These are phyloP conservation scores for Corchorus capsularis DNA, from an alignment of 345 rosid genomes.

Conservation along the genomic window DNA sequence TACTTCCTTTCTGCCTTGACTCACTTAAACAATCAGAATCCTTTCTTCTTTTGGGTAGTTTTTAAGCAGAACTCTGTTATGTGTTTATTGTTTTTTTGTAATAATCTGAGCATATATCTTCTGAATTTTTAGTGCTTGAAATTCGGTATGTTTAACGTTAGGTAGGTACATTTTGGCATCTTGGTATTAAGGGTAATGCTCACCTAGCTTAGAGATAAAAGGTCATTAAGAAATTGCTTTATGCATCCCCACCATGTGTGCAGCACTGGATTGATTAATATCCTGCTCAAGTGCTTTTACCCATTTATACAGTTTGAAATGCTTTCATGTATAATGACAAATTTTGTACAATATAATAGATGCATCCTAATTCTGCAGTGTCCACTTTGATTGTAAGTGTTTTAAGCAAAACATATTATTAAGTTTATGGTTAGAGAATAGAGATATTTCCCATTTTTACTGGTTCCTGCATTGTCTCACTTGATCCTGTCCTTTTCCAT, in stretches of 20 bases:
- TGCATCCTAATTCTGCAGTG: not conserved
- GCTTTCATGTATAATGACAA: not conserved
- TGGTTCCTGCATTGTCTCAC: not conserved
- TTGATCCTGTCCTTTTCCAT: not conserved
- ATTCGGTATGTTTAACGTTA: not conserved
- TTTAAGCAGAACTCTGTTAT: not conserved
- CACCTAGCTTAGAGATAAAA: not conserved
- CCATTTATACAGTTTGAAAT: not conserved
- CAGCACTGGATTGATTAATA: not conserved
- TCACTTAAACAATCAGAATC: not conserved
- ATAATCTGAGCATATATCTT: too few species aligned
- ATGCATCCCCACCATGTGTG: not conserved
- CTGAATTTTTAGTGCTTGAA: too few species aligned
- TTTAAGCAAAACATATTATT: not conserved
- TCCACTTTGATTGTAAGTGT: not conserved
- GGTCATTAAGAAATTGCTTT: not conserved
- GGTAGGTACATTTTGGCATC: not conserved
- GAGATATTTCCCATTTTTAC: conserved; percentile 9
- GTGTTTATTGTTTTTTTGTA: too few species aligned
- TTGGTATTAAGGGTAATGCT: not conserved
- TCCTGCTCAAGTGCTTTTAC: not conserved
- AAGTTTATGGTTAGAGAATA: not conserved
- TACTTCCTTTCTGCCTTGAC: not conserved
- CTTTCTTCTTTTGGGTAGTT: not conserved
- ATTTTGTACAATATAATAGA: not conserved